Percentiles rank a stretch among this genome's conserved stretches.
Conservation (phyloP, 768 basidiomycete species). For the Suillus sp. region DNA sequence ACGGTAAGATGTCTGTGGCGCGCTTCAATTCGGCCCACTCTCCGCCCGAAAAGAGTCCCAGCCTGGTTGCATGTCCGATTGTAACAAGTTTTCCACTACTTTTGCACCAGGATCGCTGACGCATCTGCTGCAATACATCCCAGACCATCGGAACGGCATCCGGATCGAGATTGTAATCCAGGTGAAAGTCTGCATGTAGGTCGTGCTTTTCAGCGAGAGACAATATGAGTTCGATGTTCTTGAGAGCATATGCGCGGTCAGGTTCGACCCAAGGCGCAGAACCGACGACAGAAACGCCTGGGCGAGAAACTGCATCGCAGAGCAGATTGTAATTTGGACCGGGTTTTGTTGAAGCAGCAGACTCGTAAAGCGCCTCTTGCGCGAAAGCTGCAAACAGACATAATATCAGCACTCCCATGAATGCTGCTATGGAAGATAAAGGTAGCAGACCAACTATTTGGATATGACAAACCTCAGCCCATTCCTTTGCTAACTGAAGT, state of each 20-base stretch:
- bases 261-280: slow-evolving; percentile 70
- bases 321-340: slow-evolving; percentile 51
- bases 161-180: slow-evolving; percentile 65
- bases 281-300: slow-evolving; percentile 53
- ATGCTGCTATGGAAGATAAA: background rate
- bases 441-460: slow-evolving; percentile 53
- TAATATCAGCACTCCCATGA: background rate
- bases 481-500: slow-evolving; percentile 48
- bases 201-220: slow-evolving; percentile 40
- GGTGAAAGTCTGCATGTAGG: slow-evolving; percentile 62
- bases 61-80: slow-evolving; percentile 62
- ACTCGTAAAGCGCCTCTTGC: slow-evolving; percentile 57
- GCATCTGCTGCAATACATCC: slow-evolving; percentile 49
- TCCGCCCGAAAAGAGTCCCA: slow-evolving; percentile 48
- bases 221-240: slow-evolving; percentile 56
- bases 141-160: slow-evolving; percentile 54
- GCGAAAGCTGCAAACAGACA: slow-evolving; percentile 52
- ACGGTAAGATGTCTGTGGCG: slow-evolving; percentile 43
- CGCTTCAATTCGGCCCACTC: slow-evolving; percentile 49
- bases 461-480: slow-evolving; percentile 49
- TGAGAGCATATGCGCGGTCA: slow-evolving; percentile 45
- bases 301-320: slow-evolving; percentile 39
- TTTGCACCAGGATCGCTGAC: slow-evolving; percentile 30
- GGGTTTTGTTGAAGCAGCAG: slow-evolving; percentile 34
- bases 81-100: slow-evolving; percentile 41